Conservation (phyloP, 169 alveolate genomes). For the Perkinsus olseni region DNA sequence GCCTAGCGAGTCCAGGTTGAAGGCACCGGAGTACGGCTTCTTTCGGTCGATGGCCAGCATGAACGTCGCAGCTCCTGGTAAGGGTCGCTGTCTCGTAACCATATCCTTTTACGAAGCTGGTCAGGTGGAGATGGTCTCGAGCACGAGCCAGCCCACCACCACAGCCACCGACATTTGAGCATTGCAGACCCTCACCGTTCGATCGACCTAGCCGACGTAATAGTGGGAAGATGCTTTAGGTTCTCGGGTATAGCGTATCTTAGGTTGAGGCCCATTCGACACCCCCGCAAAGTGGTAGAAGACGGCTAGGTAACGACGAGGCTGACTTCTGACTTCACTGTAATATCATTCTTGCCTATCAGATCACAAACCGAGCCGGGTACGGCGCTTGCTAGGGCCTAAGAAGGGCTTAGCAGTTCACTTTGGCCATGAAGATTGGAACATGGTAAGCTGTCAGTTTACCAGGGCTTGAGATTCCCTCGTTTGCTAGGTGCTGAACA, state of each 20-base stretch:
- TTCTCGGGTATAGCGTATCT: not conserved
- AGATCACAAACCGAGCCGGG: not conserved
- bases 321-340: too few species aligned
- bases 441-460: conserved; percentile 18
- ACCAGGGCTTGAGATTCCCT: too few species aligned
- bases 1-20: not conserved
- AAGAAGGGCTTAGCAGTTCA: conserved; percentile 46
- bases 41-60: not conserved
- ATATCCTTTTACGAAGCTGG: too few species aligned
- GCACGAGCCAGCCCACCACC: not conserved
- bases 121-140: not conserved
- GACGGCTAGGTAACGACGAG: not conserved
- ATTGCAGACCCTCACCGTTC: not conserved
- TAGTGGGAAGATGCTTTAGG: not conserved
- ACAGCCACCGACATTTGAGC: too few species aligned
- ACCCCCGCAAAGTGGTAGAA: not conserved
- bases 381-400: conserved; percentile 4
- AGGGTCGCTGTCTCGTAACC: too few species aligned
- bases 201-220: not conserved
- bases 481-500: not conserved
- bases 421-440: conserved; percentile 48
- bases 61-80: not conserved
- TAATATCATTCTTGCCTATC: too few species aligned
- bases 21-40: not conserved
- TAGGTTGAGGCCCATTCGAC: not conserved